Conservation (phyloP, 306 rosid genomes). For the Vigna trinervia region DNA sequence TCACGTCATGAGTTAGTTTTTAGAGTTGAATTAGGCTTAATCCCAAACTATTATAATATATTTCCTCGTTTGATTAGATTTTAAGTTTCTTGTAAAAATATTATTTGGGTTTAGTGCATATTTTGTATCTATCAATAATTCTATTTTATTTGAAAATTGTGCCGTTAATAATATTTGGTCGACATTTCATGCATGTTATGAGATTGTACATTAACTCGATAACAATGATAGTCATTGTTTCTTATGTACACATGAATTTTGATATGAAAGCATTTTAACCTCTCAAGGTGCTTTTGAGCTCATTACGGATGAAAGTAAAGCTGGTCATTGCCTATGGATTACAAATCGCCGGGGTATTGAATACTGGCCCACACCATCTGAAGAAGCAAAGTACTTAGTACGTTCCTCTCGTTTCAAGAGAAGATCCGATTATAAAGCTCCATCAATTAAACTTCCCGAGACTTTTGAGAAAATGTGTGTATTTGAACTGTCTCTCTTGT, state of each 20-base stretch:
- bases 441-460: conserved; percentile 65
- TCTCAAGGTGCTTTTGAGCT: conserved; percentile 86
- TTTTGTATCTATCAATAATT: not conserved
- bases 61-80: not conserved
- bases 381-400: conserved; percentile 67
- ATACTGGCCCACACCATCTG: conserved; percentile 90
- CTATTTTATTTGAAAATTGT: conserved; percentile 4
- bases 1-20: too few species aligned
- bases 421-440: conserved; percentile 56
- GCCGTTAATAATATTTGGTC: conserved; percentile 4
- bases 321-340: conserved; percentile 94
- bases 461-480: conserved; percentile 88
- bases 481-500: conserved; percentile 33
- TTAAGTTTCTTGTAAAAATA: not conserved
- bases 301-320: conserved; percentile 84
- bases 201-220: conserved; percentile 27
- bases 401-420: conserved; percentile 49
- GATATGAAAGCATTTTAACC: conserved; percentile 43
- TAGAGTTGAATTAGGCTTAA: too few species aligned
- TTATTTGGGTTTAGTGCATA: not conserved
- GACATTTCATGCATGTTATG: conserved; percentile 14
- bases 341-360: conserved; percentile 90
- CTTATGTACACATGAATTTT: conserved; percentile 28
- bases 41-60: too few species aligned
- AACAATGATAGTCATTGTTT: conserved; percentile 25